Percentiles rank a stretch among this genome's conserved stretches.
Conservation (phyloP, 805 yeast species). For the Ogataea neopini region DNA sequence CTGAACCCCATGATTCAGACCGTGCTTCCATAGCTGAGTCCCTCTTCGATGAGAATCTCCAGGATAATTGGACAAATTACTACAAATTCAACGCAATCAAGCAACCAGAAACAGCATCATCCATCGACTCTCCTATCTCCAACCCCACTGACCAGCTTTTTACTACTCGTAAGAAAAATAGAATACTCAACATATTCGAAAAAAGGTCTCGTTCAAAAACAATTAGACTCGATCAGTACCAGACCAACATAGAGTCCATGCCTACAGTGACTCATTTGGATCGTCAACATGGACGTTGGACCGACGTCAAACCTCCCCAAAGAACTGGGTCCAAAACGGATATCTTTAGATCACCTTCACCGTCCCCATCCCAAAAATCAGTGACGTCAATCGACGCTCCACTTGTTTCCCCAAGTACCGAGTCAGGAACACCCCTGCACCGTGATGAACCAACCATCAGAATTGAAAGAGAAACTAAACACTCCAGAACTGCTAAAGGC, state of each 20-base stretch:
- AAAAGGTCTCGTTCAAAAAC: conserved; percentile 6
- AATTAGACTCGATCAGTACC: conserved; percentile 12
- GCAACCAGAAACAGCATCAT: neutral
- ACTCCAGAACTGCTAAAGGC: conserved; percentile 13
- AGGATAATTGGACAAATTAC: conserved; percentile 5
- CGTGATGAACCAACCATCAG: conserved; percentile 3
- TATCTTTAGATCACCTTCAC: neutral
- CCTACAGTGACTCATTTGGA: conserved; percentile 26
- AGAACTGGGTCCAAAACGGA: neutral
- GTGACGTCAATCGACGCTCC: neutral
- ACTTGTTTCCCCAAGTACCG: neutral
- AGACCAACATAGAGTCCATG: conserved; percentile 24
- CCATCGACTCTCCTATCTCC: neutral
- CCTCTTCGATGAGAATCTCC: neutral
- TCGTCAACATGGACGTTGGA: conserved; percentile 25
- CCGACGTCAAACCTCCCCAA: conserved; percentile 8
- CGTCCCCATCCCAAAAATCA: neutral
- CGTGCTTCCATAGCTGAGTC: neutral
- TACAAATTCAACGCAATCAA: conserved; percentile 12
- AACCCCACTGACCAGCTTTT: conserved; percentile 13
- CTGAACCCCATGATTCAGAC: neutral
- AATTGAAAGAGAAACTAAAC: conserved; percentile 15
- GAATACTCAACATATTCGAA: conserved; percentile 8
- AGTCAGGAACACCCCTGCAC: neutral
- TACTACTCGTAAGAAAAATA: conserved; percentile 9